These are phyloP conservation scores for Cladophialophora bantiana DNA, from an alignment of 2,329 filamentous ascomycete genomes.

Conservation along the genomic window DNA sequence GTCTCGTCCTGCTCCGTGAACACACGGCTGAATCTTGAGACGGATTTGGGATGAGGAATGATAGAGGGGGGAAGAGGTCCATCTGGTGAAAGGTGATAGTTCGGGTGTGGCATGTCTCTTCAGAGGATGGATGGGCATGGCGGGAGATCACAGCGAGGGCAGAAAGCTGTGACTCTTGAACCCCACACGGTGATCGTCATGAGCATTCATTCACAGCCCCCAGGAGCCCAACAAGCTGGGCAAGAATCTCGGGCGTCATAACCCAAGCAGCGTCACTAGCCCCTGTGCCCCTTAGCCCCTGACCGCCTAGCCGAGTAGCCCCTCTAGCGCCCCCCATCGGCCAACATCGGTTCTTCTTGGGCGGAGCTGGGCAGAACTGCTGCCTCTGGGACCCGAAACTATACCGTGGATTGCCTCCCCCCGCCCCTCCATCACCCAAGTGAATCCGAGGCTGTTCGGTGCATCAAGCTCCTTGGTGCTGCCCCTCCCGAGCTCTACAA, in stretches of 20 bases:
- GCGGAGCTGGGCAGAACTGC: no score
- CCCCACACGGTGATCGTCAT: background rate
- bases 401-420: conserved; percentile 3
- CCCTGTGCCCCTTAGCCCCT: no score
- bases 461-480: conserved; percentile 1
- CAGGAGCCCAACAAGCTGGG: background rate
- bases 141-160: no score
- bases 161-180: no score
- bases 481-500: conserved; percentile 10
- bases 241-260: background rate
- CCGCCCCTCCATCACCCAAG: conserved; percentile 2
- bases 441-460: conserved; percentile 6
- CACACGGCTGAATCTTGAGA: no score
- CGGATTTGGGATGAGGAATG: no score
- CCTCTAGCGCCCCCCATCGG: background rate
- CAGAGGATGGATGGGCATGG: no score
- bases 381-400: background rate
- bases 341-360: background rate
- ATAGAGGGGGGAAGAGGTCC: no score
- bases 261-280: background rate
- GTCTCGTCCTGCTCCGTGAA: background rate
- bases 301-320: background rate
- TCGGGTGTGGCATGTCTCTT: no score
- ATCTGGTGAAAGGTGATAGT: no score
- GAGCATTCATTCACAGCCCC: no score